Evolutionary conservation across 768 basidiomycete genomes (phyloP).

Genomic region (Suillus subluteus): DNA sequence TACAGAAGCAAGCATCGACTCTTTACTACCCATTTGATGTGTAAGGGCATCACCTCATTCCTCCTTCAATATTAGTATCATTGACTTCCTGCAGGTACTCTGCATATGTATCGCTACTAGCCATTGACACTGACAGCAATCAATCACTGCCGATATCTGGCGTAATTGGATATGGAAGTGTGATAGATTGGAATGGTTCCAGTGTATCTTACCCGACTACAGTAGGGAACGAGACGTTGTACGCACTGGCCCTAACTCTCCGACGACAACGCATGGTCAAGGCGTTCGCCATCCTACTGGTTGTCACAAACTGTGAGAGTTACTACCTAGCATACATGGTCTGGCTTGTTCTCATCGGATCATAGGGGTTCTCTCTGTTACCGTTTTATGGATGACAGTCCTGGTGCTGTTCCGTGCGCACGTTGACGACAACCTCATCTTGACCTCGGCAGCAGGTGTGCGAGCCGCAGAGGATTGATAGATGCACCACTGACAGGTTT

Average conservation of each 20-base stretch:
- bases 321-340: background rate
- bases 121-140: conserved; percentile 13
- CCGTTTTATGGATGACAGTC: conserved; percentile 14
- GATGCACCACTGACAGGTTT: background rate
- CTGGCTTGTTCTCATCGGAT: background rate
- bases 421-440: conserved; percentile 8
- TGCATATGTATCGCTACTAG: conserved; percentile 8
- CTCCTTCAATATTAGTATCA: background rate
- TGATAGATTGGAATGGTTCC: conserved; percentile 5
- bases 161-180: conserved; percentile 11
- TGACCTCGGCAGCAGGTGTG: conserved; percentile 9
- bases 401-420: conserved; percentile 6
- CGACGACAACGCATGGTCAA: conserved; percentile 7
- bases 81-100: conserved; percentile 3
- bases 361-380: conserved; percentile 10
- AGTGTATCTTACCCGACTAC: conserved; percentile 5
- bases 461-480: background rate
- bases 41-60: background rate
- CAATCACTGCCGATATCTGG: conserved; percentile 9
- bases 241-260: conserved; percentile 1
- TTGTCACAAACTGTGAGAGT: conserved; percentile 9
- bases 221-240: conserved; percentile 2
- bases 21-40: conserved; percentile 13
- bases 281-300: conserved; percentile 4
- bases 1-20: conserved; percentile 8